Percentiles rank a stretch among this genome's conserved stretches.
Evolutionary conservation across 2,329 filamentous ascomycete genomes (phyloP).

Genomic region (Trichoderma afroharzianum): DNA sequence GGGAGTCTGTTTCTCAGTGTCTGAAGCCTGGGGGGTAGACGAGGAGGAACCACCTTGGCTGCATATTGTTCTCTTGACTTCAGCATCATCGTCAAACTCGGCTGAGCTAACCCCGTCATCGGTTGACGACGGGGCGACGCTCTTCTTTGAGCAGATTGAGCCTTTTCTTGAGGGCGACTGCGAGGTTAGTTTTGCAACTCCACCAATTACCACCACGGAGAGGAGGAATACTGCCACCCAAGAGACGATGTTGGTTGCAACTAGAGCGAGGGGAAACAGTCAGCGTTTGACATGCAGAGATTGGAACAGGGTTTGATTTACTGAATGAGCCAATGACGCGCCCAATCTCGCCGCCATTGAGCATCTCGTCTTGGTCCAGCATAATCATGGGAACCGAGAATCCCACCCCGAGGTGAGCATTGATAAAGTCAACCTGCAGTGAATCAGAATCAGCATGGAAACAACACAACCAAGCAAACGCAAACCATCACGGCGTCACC

Average conservation of each 20-base stretch:
- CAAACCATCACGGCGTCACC: not conserved
- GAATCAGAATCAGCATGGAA: not conserved
- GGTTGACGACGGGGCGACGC: not conserved
- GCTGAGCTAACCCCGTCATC: not conserved
- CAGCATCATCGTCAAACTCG: not conserved
- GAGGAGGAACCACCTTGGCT: not conserved
- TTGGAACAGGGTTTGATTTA: slow-evolving; percentile 27
- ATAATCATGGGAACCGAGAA: slow-evolving; percentile 49
- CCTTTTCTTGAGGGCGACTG: not conserved
- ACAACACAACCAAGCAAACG: not conserved
- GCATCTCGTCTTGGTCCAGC: slow-evolving; percentile 36
- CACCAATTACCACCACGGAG: slow-evolving; percentile 20
- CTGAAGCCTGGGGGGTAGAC: not conserved
- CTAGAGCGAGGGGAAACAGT: not conserved
- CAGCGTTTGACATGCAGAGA: not conserved
- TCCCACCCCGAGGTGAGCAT: slow-evolving; percentile 48
- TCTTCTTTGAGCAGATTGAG: not conserved
- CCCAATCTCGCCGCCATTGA: slow-evolving; percentile 36
- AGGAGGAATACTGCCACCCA: slow-evolving; percentile 33
- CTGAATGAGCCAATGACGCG: slow-evolving; percentile 44
- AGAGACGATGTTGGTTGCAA: slow-evolving; percentile 17
- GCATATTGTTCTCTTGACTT: not conserved
- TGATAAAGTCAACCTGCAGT: slow-evolving; percentile 46
- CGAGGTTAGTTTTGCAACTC: not conserved
- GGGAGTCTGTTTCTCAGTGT: slow-evolving; percentile 7